A percentile compares a stretch with the other conserved stretches of the same genome.
Evolutionary conservation across 306 rosid species (phyloP).

Genomic region (apple (Malus domestica)): DNA sequence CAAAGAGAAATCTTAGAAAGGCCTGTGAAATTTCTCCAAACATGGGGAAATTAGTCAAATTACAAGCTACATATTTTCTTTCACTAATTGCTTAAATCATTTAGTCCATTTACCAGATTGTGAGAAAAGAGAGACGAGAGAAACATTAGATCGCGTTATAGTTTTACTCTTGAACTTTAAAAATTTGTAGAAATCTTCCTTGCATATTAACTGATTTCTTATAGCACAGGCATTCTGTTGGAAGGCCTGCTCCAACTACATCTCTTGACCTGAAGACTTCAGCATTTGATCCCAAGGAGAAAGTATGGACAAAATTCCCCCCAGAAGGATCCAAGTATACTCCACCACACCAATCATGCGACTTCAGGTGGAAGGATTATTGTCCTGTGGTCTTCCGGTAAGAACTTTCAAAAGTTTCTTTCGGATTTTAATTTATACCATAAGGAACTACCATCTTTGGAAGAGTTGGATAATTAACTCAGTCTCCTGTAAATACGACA

Average conservation of each 20-base stretch:
- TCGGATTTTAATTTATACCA: neutral
- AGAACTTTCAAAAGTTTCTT: constrained; percentile 17
- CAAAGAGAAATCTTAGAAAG: neutral
- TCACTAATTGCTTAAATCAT: neutral
- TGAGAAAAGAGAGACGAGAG: neutral
- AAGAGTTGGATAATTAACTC: neutral
- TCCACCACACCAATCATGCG: constrained; percentile 85
- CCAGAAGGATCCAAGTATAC: constrained; percentile 95
- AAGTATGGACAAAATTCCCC: constrained; percentile 92
- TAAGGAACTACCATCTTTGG: neutral
- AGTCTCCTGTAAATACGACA: neutral
- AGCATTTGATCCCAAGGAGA: constrained; percentile 90
- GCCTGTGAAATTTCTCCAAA: neutral
- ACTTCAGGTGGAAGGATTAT: constrained; percentile 94
- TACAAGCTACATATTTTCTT: neutral
- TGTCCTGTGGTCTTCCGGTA: constrained; percentile 96
- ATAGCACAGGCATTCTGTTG: constrained; percentile 92
- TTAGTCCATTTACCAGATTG: neutral
- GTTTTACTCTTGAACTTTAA: neutral
- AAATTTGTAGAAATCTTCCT: constrained; percentile 14
- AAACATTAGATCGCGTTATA: neutral
- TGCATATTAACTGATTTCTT: constrained; percentile 33
- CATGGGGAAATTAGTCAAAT: neutral
- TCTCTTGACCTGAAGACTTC: constrained; percentile 80
- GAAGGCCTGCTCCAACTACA: constrained; percentile 90